Evolutionary conservation across 1,284 basidiomycete species (phyloP), one percentile per base, ranked within the genome.

Genomic region (Puccinia coronata): DNA sequence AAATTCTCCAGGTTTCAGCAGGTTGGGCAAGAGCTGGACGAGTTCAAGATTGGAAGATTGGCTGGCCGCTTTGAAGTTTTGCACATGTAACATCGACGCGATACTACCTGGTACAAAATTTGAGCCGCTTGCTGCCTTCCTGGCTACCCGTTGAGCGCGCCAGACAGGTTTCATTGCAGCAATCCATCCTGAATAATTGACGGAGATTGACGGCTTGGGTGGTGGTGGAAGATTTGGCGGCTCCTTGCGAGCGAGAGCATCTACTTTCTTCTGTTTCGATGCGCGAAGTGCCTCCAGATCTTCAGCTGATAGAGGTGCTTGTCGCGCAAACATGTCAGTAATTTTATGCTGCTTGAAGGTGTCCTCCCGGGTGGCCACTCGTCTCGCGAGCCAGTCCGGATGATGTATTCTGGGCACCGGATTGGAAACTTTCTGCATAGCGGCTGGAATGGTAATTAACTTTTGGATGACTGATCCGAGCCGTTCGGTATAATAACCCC

Each of bases 381-480:
- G 90, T 77, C 93, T 92, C 87, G 94, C 92, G 53, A 99, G 89
- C 97, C 97, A 99, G 86, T 99, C 97, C 0, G 97, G 97, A 87
- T 99, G 97, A 18, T 92, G 91, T 82, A 99, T 92, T 28, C 97
- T 91, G 18, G 96, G 94, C 0, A 99, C 97, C 0, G 97, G 97
- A 85, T 99, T 99, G 14, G 92, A 87, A 53, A 99, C 93, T 85
- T 96, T 96, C 86, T 99, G 97, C 91, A 99, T 93, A 0, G 97
- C 97, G 5, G 97, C 97, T 11, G 97, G 97, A 84, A 99, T 99
- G 2, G 97, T 99, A 87, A 99, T 99, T 78, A 99, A 89, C 86
- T 99, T 99, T 87, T 99, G 97, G 82, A 99, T 96, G 83, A 99
- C 97, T 0, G 95, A 96, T 12, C 97, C 97, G 49, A 99, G 88